Base-by-base conservation (phyloP, 257 asterid genomes). In the Nicotiana otophora region DNA sequence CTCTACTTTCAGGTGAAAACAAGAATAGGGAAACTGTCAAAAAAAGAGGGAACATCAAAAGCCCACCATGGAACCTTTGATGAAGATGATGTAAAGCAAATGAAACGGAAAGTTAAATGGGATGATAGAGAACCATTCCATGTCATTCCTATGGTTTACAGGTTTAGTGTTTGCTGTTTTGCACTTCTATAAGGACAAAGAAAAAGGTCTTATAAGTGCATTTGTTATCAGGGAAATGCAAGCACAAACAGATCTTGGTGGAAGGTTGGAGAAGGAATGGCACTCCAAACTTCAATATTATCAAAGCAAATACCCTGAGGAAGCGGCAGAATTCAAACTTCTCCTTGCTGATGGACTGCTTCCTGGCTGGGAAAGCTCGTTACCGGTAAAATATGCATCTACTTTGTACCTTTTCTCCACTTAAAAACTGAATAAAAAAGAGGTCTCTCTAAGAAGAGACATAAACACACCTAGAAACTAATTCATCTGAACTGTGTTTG, bases 51-150 rank as follows among this genome's bases (percentile, higher is more conserved):
- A 65, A 88, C 92, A 23, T 89, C 90, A 14, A 89, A 89, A 81
- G 91, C 91, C 54, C 94, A 91, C 69, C 91, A 91, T 65, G 92
- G 94, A 69, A 84, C 82, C 16, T 91, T 91, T 28, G 92, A 91
- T 31, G 91, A 91, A 81, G 87, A 89, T 17, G 92, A 91, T 20
- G 88, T 84, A 82, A 91, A 81, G 85, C 90, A 89, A 80, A 91
- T 91, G 92, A 91, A 84, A 84, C 89, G 86, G 61, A 88, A 82
- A 81, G 90, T 91, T 86, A 86, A 87, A 58, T 91, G 92, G 94
- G 88, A 77, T 30, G 83, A 54, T 65, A 86, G 78, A 12, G 86
- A 87, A 83, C 87, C 89, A 15, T 89, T 91, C 86, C 82, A 89
- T 78, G 94, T 89, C 60, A 88, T 91, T 85, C 94, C 91, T 46